Evolutionary conservation across 805 yeast genomes (phyloP), one percentile per base, ranked within the genome.

Genomic region (Candida ipomoeae): DNA sequence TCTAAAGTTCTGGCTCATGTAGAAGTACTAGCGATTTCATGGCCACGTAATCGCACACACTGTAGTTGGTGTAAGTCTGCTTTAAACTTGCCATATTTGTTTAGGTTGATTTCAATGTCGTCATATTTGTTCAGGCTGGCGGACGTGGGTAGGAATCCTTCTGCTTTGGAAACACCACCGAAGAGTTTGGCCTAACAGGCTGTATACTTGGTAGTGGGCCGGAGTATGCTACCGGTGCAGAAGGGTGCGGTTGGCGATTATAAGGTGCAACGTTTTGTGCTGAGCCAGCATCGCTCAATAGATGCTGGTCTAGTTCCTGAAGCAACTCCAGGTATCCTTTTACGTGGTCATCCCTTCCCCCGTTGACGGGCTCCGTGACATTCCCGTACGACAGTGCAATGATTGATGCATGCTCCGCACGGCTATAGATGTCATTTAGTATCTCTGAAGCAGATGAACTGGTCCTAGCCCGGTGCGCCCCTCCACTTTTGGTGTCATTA

Each of bases 361-460:
- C 18, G 15, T 33, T 42, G 31, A 17, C 15, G 17, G 41, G 14
- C 8, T 32, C 37, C 5, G 43, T 40, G 21, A 40, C 43, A 21
- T 42, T 34, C 4, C 38, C 38, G 38, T 32, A 15, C n/a, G 45
- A 32, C 45, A 42, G 45, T 11, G 38, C n/a, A 11, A 21, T 20
- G 7, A 33, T 20, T n/a, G 36, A 33, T 15, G 45, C 31, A 10
- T 21, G 15, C 14, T 42, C 45, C 3, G 43, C 31, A 42, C 45
- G 45, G 23, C 45, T 42, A 18, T 42, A 42, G n/a, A 42, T 15
- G 4, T 42, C 45, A 42, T 42, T 42, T 21, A 34, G 20, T 14
- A 42, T 11, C 14, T 42, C 45, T 7, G 43, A 26, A 26, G 43
- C 29, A 10, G 45, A 42, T 14, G 45, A 42, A 15, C 37, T 34